phyloP scores from a whole-genome alignment of 1,139 yeast genomes.

The Lodderomyces elongisporus region DNA sequence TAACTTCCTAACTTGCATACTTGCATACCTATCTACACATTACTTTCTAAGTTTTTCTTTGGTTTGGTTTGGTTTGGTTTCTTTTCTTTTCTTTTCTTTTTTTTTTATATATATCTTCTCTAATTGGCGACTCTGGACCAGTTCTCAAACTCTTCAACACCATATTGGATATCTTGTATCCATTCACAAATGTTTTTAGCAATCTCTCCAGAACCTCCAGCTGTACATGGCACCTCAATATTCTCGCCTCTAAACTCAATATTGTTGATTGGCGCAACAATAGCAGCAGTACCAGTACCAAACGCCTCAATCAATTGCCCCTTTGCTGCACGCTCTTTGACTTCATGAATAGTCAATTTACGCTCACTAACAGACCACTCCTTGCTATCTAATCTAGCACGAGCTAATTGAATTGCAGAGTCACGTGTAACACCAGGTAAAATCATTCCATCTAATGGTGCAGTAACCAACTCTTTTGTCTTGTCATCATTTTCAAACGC shows the following conservation, averaged over 20 bases:
- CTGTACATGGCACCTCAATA: slow-evolving; percentile 70
- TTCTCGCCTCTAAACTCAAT: slow-evolving; percentile 74
- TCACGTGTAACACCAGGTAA: slow-evolving; percentile 96
- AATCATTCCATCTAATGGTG: slow-evolving; percentile 95
- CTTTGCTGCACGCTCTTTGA: slow-evolving; percentile 65
- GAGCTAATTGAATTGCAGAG: slow-evolving; percentile 71
- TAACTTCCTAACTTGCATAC: too few relatives aligned
- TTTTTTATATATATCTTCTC: not conserved
- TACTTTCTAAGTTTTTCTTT: too few relatives aligned
- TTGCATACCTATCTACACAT: too few relatives aligned
- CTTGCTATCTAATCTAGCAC: slow-evolving; percentile 58
- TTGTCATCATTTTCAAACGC: slow-evolving; percentile 72
- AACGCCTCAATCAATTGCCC: slow-evolving; percentile 91
- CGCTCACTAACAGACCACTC: slow-evolving; percentile 80
- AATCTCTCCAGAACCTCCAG: slow-evolving; percentile 79
- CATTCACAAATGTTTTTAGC: slow-evolving; percentile 73
- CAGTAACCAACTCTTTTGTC: slow-evolving; percentile 87
- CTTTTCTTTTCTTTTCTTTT: too few relatives aligned
- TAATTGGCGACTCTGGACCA: slow-evolving; percentile 49
- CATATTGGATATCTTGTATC: slow-evolving; percentile 89
- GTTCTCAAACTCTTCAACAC: slow-evolving; percentile 60
- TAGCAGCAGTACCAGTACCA: slow-evolving; percentile 97
- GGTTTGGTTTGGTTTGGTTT: too few relatives aligned
- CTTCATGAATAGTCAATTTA: slow-evolving; percentile 74
- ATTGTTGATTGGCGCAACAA: slow-evolving; percentile 87